These are phyloP conservation scores for Fusarium anthophilum DNA, from an alignment of 2,329 filamentous ascomycete species.

Conservation along the genomic window DNA sequence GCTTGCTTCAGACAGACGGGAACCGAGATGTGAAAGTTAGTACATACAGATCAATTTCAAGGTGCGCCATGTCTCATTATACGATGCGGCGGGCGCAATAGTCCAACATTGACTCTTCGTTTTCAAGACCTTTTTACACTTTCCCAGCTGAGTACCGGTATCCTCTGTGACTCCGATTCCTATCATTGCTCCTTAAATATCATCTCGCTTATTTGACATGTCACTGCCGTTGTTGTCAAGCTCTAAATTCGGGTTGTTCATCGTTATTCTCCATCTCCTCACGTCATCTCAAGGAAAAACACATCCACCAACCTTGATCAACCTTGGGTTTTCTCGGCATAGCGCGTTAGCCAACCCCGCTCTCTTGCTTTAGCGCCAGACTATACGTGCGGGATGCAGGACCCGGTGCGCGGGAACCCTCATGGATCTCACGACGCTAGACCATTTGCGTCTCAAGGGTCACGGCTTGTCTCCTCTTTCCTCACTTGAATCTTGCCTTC, in stretches of 20 bases:
- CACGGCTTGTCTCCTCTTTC: conserved; percentile 29
- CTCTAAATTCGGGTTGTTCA: not conserved
- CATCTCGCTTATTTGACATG: not conserved
- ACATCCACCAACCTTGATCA: conserved; percentile 21
- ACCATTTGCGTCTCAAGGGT: conserved; percentile 1
- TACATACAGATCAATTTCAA: conserved; percentile 8
- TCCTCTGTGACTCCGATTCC: not conserved
- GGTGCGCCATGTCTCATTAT: conserved; percentile 25
- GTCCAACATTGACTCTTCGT: not conserved
- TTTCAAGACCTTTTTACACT: not conserved
- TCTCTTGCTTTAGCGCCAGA: conserved; percentile 6
- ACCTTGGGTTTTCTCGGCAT: not conserved
- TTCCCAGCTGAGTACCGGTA: not conserved
- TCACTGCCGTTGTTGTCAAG: not conserved
- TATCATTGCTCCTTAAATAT: not conserved
- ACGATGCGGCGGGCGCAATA: not conserved
- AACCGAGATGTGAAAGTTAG: conserved; percentile 1
- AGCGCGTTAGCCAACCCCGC: not conserved
- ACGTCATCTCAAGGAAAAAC: conserved; percentile 22
- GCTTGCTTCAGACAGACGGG: not conserved
- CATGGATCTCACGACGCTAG: conserved; percentile 17
- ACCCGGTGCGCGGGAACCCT: conserved; percentile 40
- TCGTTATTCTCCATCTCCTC: conserved; percentile 7
- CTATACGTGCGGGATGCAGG: conserved; percentile 38
- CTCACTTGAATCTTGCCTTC: conserved; percentile 12